phyloP scores from a whole-genome alignment of 345 rosid genomes.

The Acer negundo region DNA sequence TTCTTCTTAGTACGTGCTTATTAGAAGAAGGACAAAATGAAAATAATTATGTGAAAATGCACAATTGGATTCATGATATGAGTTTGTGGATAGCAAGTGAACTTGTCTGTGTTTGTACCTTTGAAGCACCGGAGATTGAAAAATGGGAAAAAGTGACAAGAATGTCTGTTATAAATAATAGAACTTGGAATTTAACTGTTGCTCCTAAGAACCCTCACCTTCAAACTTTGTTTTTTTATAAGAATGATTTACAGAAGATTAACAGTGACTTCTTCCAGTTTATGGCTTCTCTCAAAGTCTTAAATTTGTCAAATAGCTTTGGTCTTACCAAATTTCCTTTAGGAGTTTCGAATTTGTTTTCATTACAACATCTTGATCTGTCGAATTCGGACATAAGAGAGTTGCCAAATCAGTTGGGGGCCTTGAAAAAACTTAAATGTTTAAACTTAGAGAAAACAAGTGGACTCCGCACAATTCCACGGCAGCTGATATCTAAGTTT shows the following conservation, averaged over 20 bases:
- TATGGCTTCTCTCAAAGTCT: background rate
- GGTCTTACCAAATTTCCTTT: background rate
- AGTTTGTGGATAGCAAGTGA: conserved; percentile 15
- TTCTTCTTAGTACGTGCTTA: conserved; percentile 9
- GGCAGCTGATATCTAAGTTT: background rate
- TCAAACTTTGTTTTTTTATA: conserved; percentile 3
- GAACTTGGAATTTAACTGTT: background rate
- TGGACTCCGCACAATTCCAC: background rate
- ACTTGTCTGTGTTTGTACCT: background rate
- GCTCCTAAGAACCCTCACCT: background rate
- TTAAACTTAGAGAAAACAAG: background rate
- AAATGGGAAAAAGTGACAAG: conserved; percentile 6
- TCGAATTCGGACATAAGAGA: background rate
- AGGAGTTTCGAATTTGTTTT: background rate
- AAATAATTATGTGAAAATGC: conserved; percentile 2
- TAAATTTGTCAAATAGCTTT: background rate
- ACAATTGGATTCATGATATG: conserved; percentile 17
- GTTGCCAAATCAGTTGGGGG: background rate
- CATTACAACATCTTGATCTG: background rate
- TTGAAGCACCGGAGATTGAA: background rate
- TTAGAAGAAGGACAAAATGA: background rate
- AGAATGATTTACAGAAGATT: background rate
- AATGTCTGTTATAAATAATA: background rate
- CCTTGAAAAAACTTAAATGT: background rate
- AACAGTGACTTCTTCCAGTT: background rate